Base-by-base conservation (phyloP, 2,329 filamentous ascomycete genomes). In the Pseudogymnoascus sp. region DNA sequence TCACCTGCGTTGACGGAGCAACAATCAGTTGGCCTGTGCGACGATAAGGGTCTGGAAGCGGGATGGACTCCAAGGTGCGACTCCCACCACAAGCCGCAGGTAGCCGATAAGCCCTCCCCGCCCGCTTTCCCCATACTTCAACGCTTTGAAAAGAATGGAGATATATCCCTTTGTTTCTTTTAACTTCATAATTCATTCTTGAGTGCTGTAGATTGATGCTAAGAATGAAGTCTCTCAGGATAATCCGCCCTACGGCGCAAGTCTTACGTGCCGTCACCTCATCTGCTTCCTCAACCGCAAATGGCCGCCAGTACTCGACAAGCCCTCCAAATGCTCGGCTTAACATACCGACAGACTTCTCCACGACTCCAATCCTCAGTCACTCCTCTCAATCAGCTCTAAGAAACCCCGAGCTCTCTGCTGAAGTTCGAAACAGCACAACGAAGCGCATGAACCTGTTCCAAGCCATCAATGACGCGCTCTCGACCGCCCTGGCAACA, bases 371-470 rank as follows among this genome's bases (percentile, higher is more conserved):
- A 12, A 78, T 98, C 41, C 83, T 99, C 28, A 84, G 91, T 64
- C 95, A 97, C 73, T 89, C 85, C 24, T 82, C 92, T 1, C 87
- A 90, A 68, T 79, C 86, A 1, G 86, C 91, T 6, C 82, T 96
- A 16, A 77, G 81, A 59, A 89, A 88, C 71, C 79, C 84, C 4
- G 91, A 96, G 71, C 84, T 98, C 4, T 81, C 90, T 0, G 73
- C 79, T 33, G 81, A 87, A 19, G 80, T 86, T 31, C 84, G 83
- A 67, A 86, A 86, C 73, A 85, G 87, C 53, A 82, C 87, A 1
- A 93, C 91, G 2, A 91, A 91, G 74, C 89, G 90, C 68, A 89
- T 96, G 82, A 98, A 98, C 77, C 83, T 97, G 38, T 97, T 95
- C 78, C 91, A 96, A 74, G 89, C 95, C 60, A 87, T 99, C 79